Base-by-base conservation (phyloP, 179 eudicot species). In the Spinacia oleracea region DNA sequence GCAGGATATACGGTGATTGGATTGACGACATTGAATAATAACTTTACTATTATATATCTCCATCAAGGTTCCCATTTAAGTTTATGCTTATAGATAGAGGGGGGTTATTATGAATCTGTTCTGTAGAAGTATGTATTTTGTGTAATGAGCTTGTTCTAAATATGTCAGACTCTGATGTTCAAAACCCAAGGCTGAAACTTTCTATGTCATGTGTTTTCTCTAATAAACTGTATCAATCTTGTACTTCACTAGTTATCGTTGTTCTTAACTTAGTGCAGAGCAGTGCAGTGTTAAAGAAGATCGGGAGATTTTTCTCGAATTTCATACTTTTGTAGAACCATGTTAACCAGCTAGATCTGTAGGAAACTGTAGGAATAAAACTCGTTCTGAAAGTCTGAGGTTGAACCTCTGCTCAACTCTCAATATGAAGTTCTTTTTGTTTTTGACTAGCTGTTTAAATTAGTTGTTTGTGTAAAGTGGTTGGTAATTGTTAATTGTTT, bases 1-100 rank as follows among this genome's bases (percentile, higher is more conserved):
- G 98, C 80, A 83, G 89, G 72, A 95, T 95, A 77, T 95, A 95
- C 78, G 98, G 98, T 32, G 98, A 95, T 82, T 95, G 98, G 98
- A 93, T 95, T 29, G 98, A 93, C 56, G 98, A 95, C 74, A 70
- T 93, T 70, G 91, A 89, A 77, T 88, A 89, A 77, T 88, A 77
- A 80, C 48, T 56, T 16, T 21, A 27, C 42, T n/a, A n/a, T n/a
- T n/a, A n/a, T n/a, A n/a, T 46, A 27, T n/a, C 60, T 27, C 34
- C 38, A 11, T 27, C 70, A 45, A 43, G 23, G 23, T 15, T 46
- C 4, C 23, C 35, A 56, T n/a, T 58, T 6, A 56, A 38, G 67
- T 38, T 40, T 20, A 35, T 35, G 53, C 12, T 23, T 3, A 38
- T 20, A 18, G n/a, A 9, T n/a, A 29, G 32, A 29, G 50, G 63